Base-by-base conservation (phyloP, 108 stramenopile species). In the Cyclotella sp. region DNA sequence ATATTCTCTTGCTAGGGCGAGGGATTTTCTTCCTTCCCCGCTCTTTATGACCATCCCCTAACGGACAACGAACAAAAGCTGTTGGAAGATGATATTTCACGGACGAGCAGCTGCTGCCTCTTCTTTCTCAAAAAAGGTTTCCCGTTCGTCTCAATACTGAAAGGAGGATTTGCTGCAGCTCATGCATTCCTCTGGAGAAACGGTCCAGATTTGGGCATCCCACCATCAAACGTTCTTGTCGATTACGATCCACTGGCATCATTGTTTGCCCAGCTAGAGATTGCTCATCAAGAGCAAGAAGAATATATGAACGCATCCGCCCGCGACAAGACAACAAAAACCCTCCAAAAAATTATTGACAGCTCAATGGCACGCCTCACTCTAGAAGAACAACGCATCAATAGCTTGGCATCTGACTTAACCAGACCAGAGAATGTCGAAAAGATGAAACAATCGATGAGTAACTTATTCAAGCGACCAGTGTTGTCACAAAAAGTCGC, bases 101-200 rank as follows among this genome's bases (percentile, higher is more conserved):
- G 95, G 22, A 93, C 87, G 26, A 84, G 85, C 40, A 79, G 68
- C 65, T 93, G 92, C 59, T 94, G 95, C 24, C 85, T 92, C 15
- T 96, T 95, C 84, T 95, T 97, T 71, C 30, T 95, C 24, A 96
- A 96, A 75, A 88, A 80, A 72, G 97, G 95, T 0, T 97, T 95
- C 75, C 95, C 95, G 10, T 97, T 93, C 76, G 94, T 97, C n/a
- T 93, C 92, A 18, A 67, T 96, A 16, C 72, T 97, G n/a, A 91
- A 92, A 30, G 97, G 97, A 16, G 95, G 95, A 4, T 96, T 96
- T 73, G 93, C 89, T 27, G 86, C 87, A 14, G 89, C 90, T 14
- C 95, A 96, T 70, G 76, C 92, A n/a, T 96, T 84, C 73, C 78
- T 96, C 15, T 85, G 82, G 39, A 79, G 92, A 62, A 82, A 89